phyloP scores from a whole-genome alignment of 306 rosid species.

The Castanopsis chinensis region DNA sequence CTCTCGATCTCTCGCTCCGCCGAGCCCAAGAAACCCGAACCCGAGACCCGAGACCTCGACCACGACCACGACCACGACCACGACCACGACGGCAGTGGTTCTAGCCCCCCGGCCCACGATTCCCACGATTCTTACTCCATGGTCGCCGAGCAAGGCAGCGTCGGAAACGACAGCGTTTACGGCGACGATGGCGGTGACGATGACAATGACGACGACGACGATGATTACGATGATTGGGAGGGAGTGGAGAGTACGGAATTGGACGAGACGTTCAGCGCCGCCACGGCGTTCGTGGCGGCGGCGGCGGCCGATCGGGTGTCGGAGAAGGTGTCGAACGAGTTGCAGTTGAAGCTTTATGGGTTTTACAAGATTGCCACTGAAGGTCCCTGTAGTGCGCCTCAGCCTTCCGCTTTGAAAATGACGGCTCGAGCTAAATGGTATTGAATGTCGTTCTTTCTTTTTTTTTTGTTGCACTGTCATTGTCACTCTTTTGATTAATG shows the following conservation, averaged over 20 bases:
- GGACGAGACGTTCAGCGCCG: slow-evolving; percentile 87
- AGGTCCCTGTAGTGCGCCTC: slow-evolving; percentile 88
- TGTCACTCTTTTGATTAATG: neutral
- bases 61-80: neutral
- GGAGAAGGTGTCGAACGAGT: slow-evolving; percentile 70
- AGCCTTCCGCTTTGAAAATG: slow-evolving; percentile 89
- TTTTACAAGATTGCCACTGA: slow-evolving; percentile 95
- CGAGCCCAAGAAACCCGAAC: neutral
- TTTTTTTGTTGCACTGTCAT: neutral
- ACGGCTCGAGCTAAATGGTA: slow-evolving; percentile 99
- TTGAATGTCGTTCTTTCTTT: neutral
- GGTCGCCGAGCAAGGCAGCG: slow-evolving; percentile 86
- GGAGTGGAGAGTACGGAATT: slow-evolving; percentile 94
- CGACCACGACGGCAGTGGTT: neutral
- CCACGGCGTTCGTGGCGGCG: slow-evolving; percentile 84
- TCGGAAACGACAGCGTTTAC: slow-evolving; percentile 56
- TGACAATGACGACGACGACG: slow-evolving; percentile 62
- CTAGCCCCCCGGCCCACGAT: neutral
- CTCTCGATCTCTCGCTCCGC: slow-evolving; percentile 52
- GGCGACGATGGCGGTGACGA: slow-evolving; percentile 39
- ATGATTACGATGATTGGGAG: slow-evolving; percentile 87
- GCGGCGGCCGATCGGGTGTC: slow-evolving; percentile 88
- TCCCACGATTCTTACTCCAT: slow-evolving; percentile 63
- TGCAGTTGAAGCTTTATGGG: slow-evolving; percentile 85
- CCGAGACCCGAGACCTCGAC: neutral